phyloP scores from a whole-genome alignment of 441 rosid genomes.

The Euphorbia schlechtendalii region DNA sequence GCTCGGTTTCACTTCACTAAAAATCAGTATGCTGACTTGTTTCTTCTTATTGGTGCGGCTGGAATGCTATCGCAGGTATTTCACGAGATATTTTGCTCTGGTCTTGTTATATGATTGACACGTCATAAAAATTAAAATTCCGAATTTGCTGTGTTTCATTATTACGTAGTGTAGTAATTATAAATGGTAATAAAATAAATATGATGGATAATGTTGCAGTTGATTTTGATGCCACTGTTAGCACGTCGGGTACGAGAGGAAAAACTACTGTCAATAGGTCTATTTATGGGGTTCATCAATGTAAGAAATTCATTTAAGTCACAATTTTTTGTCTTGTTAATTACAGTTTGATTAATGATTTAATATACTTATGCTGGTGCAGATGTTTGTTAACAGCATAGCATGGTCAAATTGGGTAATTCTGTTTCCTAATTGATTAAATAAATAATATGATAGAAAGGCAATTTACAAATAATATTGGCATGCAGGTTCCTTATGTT shows the following conservation, averaged over 20 bases:
- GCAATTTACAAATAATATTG: too few relatives aligned
- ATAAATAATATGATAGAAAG: too few relatives aligned
- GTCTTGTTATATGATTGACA: too few relatives aligned
- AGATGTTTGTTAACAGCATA: slow-evolving; percentile 58
- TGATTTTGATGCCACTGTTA: slow-evolving; percentile 60
- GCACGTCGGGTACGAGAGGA: slow-evolving; percentile 52
- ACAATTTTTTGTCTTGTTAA: background rate
- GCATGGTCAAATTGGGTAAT: slow-evolving; percentile 80
- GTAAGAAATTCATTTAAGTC: slow-evolving; percentile 26
- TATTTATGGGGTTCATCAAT: slow-evolving; percentile 37
- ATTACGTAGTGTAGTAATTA: too few relatives aligned
- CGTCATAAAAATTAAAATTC: too few relatives aligned
- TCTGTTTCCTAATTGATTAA: too few relatives aligned
- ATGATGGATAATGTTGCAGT: slow-evolving; percentile 34
- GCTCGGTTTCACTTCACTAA: slow-evolving; percentile 83
- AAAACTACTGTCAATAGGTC: slow-evolving; percentile 65
- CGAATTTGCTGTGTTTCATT: too few relatives aligned
- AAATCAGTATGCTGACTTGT: slow-evolving; percentile 71
- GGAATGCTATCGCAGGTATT: slow-evolving; percentile 68
- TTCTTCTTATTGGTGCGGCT: slow-evolving; percentile 43
- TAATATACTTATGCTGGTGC: slow-evolving; percentile 20
- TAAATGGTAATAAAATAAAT: background rate
- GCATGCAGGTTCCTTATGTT: slow-evolving; percentile 77
- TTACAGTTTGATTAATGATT: too few relatives aligned
- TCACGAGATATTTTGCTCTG: too few relatives aligned